Evolutionary conservation across 495 filamentous ascomycete genomes (phyloP).

Genomic region (Hypoxylon crocopeplum): DNA sequence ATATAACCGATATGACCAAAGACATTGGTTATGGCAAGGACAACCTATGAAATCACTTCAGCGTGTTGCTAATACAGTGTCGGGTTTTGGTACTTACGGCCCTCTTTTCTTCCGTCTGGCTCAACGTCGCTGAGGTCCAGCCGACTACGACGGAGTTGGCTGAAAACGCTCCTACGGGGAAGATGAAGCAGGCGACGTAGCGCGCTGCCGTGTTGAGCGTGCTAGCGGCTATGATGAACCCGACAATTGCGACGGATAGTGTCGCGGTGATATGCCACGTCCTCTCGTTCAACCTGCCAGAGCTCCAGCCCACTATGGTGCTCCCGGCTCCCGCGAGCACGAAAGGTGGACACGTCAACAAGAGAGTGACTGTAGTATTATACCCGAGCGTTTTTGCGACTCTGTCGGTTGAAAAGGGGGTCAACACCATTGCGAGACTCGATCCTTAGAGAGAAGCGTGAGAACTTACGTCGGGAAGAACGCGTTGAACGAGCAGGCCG

Average conservation of each 20-base stretch:
- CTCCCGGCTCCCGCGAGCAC: slow-evolving; percentile 47
- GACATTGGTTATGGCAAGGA: slow-evolving; percentile 55
- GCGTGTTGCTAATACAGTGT: neutral
- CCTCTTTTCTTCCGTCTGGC: slow-evolving; percentile 52
- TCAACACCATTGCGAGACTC: neutral
- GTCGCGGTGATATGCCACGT: slow-evolving; percentile 55
- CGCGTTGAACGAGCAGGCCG: slow-evolving; percentile 41
- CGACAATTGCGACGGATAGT: slow-evolving; percentile 47
- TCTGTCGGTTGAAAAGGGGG: slow-evolving; percentile 20
- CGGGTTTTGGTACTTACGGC: slow-evolving; percentile 34
- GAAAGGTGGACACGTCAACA: slow-evolving; percentile 54
- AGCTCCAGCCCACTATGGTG: slow-evolving; percentile 46
- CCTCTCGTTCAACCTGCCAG: slow-evolving; percentile 52
- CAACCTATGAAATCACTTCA: slow-evolving; percentile 23
- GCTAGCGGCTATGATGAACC: slow-evolving; percentile 47
- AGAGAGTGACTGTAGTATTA: slow-evolving; percentile 48
- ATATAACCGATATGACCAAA: slow-evolving; percentile 54
- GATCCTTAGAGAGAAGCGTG: neutral
- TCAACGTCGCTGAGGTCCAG: slow-evolving; percentile 52
- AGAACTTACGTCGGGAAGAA: slow-evolving; percentile 50
- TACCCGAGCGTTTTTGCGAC: slow-evolving; percentile 54
- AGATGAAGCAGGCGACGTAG: slow-evolving; percentile 54
- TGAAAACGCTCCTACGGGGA: slow-evolving; percentile 50
- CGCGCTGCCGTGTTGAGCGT: slow-evolving; percentile 48
- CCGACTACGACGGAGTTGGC: slow-evolving; percentile 53